These are phyloP conservation scores for Ogataea paraovalis DNA, from an alignment of 805 yeast genomes.

Conservation along the genomic window DNA sequence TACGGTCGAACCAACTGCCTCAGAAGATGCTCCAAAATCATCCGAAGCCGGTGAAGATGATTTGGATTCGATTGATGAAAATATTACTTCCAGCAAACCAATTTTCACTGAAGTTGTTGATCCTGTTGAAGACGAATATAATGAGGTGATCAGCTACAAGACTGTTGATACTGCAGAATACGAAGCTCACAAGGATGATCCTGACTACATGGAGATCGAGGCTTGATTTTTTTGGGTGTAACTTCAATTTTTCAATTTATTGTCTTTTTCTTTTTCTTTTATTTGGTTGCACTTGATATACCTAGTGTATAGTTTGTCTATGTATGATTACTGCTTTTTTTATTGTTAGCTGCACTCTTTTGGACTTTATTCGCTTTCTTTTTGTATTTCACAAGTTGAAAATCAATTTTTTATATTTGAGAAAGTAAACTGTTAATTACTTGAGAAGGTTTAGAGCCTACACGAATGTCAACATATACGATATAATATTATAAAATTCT, in stretches of 20 bases:
- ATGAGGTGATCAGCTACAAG: constrained; percentile 39
- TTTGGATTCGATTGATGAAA: constrained; percentile 17
- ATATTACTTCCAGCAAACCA: constrained; percentile 21
- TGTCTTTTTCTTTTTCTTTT: not conserved
- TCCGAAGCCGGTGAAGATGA: constrained; percentile 4
- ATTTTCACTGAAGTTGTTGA: constrained; percentile 30
- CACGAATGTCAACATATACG: no score
- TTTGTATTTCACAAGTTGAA: no score
- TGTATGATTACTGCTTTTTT: not conserved
- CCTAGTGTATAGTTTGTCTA: not conserved
- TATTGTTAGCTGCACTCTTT: not conserved
- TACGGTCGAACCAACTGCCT: constrained; percentile 4
- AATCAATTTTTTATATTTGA: no score
- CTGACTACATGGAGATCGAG: constrained; percentile 42
- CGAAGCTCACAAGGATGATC: constrained; percentile 41
- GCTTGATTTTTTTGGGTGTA: constrained; percentile 2
- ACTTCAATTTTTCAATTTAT: not conserved
- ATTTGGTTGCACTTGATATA: no score
- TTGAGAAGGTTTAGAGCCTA: no score
- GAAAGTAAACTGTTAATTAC: no score
- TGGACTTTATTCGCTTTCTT: no score
- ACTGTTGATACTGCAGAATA: constrained; percentile 47
- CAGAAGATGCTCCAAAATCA: constrained; percentile 5
- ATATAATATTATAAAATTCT: not conserved
- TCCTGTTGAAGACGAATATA: constrained; percentile 20